phyloP scores from a whole-genome alignment of 176 grass and related monocot genomes.

The Cymbopogon citratus region DNA sequence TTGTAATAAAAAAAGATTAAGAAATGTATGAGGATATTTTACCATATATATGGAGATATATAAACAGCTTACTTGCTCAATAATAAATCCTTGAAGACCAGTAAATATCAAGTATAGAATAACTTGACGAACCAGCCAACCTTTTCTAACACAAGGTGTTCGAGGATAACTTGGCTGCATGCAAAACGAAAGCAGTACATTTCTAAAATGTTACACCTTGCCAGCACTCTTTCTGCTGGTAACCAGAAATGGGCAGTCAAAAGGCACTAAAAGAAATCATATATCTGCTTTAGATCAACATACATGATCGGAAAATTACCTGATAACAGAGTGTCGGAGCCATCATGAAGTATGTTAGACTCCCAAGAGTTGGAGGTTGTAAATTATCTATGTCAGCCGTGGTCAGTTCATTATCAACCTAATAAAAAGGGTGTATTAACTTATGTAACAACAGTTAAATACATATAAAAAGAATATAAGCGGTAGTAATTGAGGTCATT shows the following conservation, averaged over 20 bases:
- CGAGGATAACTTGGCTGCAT: slow-evolving; percentile 80
- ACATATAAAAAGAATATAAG: not conserved
- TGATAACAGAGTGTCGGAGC: slow-evolving; percentile 96
- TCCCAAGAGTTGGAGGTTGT: slow-evolving; percentile 60
- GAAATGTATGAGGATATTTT: not conserved
- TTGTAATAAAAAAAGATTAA: slow-evolving; percentile 17
- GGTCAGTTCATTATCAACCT: slow-evolving; percentile 41
- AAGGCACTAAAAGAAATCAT: not conserved
- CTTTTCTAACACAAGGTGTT: slow-evolving; percentile 62
- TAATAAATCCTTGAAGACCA: slow-evolving; percentile 88
- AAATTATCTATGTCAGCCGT: slow-evolving; percentile 45
- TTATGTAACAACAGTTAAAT: not conserved
- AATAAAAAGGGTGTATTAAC: slow-evolving; percentile 24
- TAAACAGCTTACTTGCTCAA: slow-evolving; percentile 82
- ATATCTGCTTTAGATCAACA: not conserved
- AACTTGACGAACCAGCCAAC: slow-evolving; percentile 92
- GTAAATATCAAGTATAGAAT: slow-evolving; percentile 83
- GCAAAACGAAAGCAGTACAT: slow-evolving; percentile 10
- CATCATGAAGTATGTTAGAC: slow-evolving; percentile 79
- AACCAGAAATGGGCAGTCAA: not conserved
- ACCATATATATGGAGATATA: not conserved
- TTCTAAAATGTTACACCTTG: not conserved
- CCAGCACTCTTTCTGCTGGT: not conserved
- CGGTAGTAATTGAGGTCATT: not conserved
- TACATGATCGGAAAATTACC: slow-evolving; percentile 37